phyloP scores from a whole-genome alignment of 192 early-diverging fungal genomes.

The Geranomyces michiganensis region DNA sequence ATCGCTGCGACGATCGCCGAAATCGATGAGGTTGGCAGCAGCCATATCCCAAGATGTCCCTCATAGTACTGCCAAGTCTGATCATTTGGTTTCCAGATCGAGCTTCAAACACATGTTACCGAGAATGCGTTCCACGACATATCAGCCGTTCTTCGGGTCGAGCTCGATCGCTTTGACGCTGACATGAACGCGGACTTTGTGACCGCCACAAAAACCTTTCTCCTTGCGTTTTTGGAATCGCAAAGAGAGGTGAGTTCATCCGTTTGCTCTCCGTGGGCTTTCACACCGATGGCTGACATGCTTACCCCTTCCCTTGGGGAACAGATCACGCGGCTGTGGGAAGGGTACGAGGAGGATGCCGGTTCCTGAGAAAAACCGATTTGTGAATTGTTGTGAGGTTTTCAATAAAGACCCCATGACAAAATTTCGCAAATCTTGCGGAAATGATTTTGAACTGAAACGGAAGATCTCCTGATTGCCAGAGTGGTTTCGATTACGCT shows the following conservation, averaged over 20 bases:
- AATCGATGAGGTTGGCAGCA: conserved; percentile 53
- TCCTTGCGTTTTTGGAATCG: conserved; percentile 2
- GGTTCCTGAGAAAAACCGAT: too few species aligned
- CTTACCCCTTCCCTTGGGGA: too few species aligned
- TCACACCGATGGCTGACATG: background rate
- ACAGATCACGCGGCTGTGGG: too few species aligned
- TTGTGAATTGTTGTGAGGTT: too few species aligned
- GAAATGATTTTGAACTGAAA: too few species aligned
- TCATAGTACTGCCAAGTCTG: too few species aligned
- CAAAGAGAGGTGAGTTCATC: conserved; percentile 4
- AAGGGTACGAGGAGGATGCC: too few species aligned
- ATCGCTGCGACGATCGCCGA: conserved; percentile 46
- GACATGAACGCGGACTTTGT: conserved; percentile 16
- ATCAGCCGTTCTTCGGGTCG: conserved; percentile 5
- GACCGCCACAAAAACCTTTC: background rate
- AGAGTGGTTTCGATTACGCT: too few species aligned
- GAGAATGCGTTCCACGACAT: conserved; percentile 7
- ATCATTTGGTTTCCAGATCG: background rate
- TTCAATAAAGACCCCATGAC: too few species aligned
- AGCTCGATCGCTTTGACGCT: conserved; percentile 16
- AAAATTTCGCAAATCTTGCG: too few species aligned
- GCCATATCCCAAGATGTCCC: background rate
- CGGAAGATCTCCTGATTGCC: too few species aligned
- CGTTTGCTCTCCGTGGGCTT: background rate
- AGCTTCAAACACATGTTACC: background rate